phyloP scores from a whole-genome alignment of 768 basidiomycete species.

The Hygrocybe punicea region DNA sequence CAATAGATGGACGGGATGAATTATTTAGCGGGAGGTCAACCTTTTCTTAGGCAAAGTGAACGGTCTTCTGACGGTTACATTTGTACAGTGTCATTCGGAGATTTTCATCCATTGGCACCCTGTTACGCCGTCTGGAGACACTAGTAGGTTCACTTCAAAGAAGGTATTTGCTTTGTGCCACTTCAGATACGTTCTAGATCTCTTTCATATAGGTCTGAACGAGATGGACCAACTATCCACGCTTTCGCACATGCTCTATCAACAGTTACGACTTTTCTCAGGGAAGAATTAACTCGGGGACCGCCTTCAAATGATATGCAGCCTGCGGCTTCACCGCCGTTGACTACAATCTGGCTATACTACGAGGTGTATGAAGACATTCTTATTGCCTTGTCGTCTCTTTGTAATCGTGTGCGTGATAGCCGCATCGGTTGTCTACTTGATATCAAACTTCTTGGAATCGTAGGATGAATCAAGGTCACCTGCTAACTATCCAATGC shows the following conservation, averaged over 20 bases:
- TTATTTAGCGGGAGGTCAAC: constrained; percentile 54
- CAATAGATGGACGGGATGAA: constrained; percentile 58
- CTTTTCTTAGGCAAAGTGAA: neutral
- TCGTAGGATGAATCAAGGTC: constrained; percentile 31
- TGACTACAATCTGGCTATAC: constrained; percentile 48
- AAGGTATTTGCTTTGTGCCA: constrained; percentile 39
- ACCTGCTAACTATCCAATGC: constrained; percentile 40
- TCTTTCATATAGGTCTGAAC: constrained; percentile 37
- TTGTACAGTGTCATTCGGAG: constrained; percentile 50
- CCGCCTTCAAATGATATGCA: constrained; percentile 34
- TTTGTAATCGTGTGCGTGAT: constrained; percentile 58
- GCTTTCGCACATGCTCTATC: constrained; percentile 67
- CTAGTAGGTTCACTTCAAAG: constrained; percentile 45
- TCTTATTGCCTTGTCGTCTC: constrained; percentile 48
- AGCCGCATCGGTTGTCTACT: constrained; percentile 4
- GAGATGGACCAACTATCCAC: constrained; percentile 54
- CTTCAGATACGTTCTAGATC: neutral
- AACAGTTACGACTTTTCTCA: constrained; percentile 49
- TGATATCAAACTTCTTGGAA: neutral
- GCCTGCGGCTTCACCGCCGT: constrained; percentile 18
- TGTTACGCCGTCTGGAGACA: constrained; percentile 63
- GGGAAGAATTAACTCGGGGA: constrained; percentile 42
- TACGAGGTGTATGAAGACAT: constrained; percentile 51
- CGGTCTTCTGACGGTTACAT: neutral
- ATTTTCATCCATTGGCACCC: constrained; percentile 66